Conservation (phyloP, 805 yeast genomes). For the Yamadazyma insecticola region DNA sequence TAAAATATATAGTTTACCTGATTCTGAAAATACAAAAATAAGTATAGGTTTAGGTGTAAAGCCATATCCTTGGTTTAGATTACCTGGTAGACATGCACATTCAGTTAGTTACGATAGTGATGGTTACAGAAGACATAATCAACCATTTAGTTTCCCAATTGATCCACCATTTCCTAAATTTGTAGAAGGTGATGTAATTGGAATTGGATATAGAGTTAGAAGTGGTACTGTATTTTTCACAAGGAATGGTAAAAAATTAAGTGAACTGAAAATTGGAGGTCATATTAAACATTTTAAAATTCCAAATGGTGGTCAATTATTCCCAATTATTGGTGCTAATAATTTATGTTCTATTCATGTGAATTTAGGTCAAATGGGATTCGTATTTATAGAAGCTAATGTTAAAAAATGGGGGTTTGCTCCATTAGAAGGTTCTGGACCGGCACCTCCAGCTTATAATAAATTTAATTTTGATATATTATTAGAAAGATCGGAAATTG, state of each 20-base stretch:
- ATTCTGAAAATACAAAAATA: slow-evolving; percentile 50
- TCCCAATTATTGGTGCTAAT: slow-evolving; percentile 86
- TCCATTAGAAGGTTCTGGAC: slow-evolving; percentile 79
- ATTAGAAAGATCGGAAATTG: slow-evolving; percentile 59
- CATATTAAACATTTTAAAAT: slow-evolving; percentile 69
- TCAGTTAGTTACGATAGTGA: slow-evolving; percentile 85
- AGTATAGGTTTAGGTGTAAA: slow-evolving; percentile 78
- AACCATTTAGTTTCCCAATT: slow-evolving; percentile 54
- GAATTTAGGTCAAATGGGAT: slow-evolving; percentile 85
- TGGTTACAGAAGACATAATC: slow-evolving; percentile 76
- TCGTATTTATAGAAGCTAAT: slow-evolving; percentile 85
- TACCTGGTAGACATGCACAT: slow-evolving; percentile 87
- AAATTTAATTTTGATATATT: slow-evolving; percentile 73
- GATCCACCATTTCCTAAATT: slow-evolving; percentile 55
- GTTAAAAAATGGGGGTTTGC: slow-evolving; percentile 96
- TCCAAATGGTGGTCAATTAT: slow-evolving; percentile 44
- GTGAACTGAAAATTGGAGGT: slow-evolving; percentile 78
- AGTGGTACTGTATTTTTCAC: slow-evolving; percentile 90
- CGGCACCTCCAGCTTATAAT: slow-evolving; percentile 93
- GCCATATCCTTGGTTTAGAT: slow-evolving; percentile 90
- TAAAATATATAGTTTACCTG: slow-evolving; percentile 69
- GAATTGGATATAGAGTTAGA: slow-evolving; percentile 81
- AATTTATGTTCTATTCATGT: slow-evolving; percentile 81
- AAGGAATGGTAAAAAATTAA: slow-evolving; percentile 84
- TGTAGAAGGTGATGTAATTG: slow-evolving; percentile 85